A percentile compares a stretch with the other conserved stretches of the same genome.
These are phyloP conservation scores for Boletus speciosus DNA, from an alignment of 768 basidiomycete species.

Conservation along the genomic window DNA sequence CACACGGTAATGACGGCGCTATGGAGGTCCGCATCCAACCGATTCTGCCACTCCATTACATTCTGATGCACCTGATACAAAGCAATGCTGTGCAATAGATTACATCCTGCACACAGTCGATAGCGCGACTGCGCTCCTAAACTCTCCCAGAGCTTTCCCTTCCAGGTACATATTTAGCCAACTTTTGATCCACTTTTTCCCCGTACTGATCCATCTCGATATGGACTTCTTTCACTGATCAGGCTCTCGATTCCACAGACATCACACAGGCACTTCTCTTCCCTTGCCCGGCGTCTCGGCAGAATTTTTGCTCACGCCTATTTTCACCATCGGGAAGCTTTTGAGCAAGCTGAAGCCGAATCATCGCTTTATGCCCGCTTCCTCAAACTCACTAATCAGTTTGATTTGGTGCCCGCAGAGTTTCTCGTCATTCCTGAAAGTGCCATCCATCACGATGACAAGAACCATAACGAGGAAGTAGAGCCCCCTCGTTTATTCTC, in stretches of 20 bases:
- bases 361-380: slow-evolving; percentile 89
- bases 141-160: slow-evolving; percentile 88
- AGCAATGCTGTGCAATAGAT: slow-evolving; percentile 98
- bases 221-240: background rate
- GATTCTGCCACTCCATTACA: background rate
- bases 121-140: slow-evolving; percentile 87
- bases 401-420: slow-evolving; percentile 76
- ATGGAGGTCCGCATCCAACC: slow-evolving; percentile 61
- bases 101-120: slow-evolving; percentile 93
- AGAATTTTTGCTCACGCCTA: slow-evolving; percentile 97
- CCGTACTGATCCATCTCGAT: slow-evolving; percentile 19
- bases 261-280: slow-evolving; percentile 85
- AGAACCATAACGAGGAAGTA: slow-evolving; percentile 28
- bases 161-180: slow-evolving; percentile 57
- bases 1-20: slow-evolving; percentile 83
- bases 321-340: slow-evolving; percentile 89
- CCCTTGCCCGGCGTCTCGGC: slow-evolving; percentile 85
- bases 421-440: slow-evolving; percentile 76
- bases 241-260: slow-evolving; percentile 79
- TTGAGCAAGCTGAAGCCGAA: slow-evolving; percentile 88
- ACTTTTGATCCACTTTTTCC: slow-evolving; percentile 16
- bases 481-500: slow-evolving; percentile 40
- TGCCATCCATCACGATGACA: slow-evolving; percentile 31
- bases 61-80: slow-evolving; percentile 16
- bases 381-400: slow-evolving; percentile 74